Evolutionary conservation across 2,329 filamentous ascomycete genomes (phyloP).

Genomic region (Cadophora sp.): DNA sequence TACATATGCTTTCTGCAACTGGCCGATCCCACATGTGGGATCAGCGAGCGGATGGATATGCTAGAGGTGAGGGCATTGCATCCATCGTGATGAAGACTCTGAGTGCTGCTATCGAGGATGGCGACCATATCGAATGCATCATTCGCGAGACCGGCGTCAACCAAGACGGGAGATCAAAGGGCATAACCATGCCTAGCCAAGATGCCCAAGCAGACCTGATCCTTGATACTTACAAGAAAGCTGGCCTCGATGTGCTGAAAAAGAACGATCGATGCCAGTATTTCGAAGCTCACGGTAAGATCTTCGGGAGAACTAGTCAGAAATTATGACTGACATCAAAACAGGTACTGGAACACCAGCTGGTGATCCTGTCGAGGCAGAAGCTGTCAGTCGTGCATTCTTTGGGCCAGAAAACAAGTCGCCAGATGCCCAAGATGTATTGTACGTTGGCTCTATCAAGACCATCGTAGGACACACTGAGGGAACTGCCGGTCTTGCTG

Average conservation of each 20-base stretch:
- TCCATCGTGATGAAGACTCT: conserved; percentile 65
- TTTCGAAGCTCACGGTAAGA: conserved; percentile 40
- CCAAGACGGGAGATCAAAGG: conserved; percentile 52
- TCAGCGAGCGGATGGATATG: conserved; percentile 49
- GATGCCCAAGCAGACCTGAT: conserved; percentile 47
- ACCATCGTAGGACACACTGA: conserved; percentile 41
- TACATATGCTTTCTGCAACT: conserved; percentile 9
- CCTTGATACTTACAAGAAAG: conserved; percentile 19
- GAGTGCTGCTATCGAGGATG: conserved; percentile 49
- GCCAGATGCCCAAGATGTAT: not conserved
- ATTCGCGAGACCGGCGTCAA: conserved; percentile 51
- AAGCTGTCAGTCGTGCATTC: conserved; percentile 25
- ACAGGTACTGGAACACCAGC: conserved; percentile 14
- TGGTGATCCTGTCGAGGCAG: conserved; percentile 27
- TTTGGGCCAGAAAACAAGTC: conserved; percentile 26
- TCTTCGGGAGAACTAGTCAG: not conserved
- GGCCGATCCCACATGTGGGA: conserved; percentile 22
- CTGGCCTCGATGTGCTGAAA: conserved; percentile 22
- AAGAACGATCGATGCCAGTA: conserved; percentile 24
- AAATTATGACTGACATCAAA: not conserved
- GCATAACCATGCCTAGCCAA: conserved; percentile 49
- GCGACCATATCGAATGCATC: conserved; percentile 51
- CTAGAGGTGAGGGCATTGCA: conserved; percentile 61
- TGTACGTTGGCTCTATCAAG: conserved; percentile 38
- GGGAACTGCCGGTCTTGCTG: conserved; percentile 42